These are phyloP conservation scores for Coemansia sp. DNA, from an alignment of 192 early-diverging fungal genomes.

Conservation along the genomic window DNA sequence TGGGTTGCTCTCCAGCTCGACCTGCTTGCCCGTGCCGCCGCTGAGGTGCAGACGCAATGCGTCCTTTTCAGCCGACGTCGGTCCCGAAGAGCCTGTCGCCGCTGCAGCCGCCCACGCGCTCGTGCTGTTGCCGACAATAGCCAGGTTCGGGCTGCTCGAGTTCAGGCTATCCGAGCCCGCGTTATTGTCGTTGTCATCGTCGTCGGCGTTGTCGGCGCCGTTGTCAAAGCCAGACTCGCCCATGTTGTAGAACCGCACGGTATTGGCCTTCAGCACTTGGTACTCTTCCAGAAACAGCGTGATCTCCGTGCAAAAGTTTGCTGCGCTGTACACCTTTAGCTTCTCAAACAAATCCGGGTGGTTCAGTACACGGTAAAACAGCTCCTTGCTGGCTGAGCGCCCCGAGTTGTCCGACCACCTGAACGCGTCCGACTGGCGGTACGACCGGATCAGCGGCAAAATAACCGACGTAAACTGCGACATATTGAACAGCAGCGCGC, in stretches of 20 bases:
- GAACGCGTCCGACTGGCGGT: conserved; percentile 46
- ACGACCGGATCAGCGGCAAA: conserved; percentile 45
- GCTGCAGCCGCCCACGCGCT: conserved; percentile 14
- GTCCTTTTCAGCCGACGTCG: conserved; percentile 29
- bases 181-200: conserved; percentile 9
- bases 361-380: conserved; percentile 52
- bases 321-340: conserved; percentile 47
- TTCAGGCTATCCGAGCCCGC: conserved; percentile 4
- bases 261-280: conserved; percentile 53
- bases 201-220: conserved; percentile 15
- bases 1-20: conserved; percentile 46
- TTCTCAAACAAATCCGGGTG: conserved; percentile 50
- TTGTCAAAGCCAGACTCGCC: conserved; percentile 50
- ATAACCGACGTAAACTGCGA: conserved; percentile 52
- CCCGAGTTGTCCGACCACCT: conserved; percentile 42
- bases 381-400: conserved; percentile 37
- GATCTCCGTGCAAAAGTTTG: conserved; percentile 53
- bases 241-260: conserved; percentile 54
- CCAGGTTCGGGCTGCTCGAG: conserved; percentile 23
- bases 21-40: conserved; percentile 12
- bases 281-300: conserved; percentile 55
- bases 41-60: conserved; percentile 41
- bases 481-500: conserved; percentile 47
- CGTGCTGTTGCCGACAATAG: conserved; percentile 9
- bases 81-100: neutral